These are phyloP conservation scores for Scedosporium dehoogii DNA, from an alignment of 2,329 filamentous ascomycete species.

Conservation along the genomic window DNA sequence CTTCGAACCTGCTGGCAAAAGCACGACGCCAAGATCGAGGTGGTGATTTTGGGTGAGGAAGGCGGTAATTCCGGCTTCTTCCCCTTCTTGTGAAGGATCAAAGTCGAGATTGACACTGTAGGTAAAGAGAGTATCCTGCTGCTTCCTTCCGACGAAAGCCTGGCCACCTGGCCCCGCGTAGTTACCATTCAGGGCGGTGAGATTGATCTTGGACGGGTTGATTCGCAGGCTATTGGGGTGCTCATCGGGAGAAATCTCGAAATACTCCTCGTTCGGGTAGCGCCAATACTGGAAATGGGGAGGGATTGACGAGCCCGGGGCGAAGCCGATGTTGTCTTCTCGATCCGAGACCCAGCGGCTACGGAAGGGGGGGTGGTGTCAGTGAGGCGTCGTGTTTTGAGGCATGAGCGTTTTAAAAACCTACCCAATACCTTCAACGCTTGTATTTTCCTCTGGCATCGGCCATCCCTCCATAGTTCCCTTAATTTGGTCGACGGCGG, in stretches of 20 bases:
- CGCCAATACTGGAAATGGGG: constrained; percentile 48
- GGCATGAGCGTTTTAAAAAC: not conserved
- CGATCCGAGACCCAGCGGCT: constrained; percentile 6
- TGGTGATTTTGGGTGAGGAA: constrained; percentile 47
- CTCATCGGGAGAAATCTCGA: constrained; percentile 30
- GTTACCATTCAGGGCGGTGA: constrained; percentile 31
- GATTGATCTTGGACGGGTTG: constrained; percentile 37
- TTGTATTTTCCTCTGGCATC: constrained; percentile 22
- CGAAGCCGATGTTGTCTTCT: constrained; percentile 22
- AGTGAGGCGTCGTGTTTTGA: not conserved
- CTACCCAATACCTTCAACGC: constrained; percentile 19
- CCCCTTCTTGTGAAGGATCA: constrained; percentile 22
- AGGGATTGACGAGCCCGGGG: constrained; percentile 31
- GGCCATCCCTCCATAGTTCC: constrained; percentile 25
- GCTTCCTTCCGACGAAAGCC: constrained; percentile 42
- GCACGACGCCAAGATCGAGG: constrained; percentile 32
- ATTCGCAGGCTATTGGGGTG: constrained; percentile 35
- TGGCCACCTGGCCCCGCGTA: constrained; percentile 31
- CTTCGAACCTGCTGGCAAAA: constrained; percentile 20
- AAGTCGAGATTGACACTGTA: constrained; percentile 38
- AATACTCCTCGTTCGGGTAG: constrained; percentile 35
- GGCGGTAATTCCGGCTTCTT: constrained; percentile 41
- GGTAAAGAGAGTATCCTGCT: constrained; percentile 44
- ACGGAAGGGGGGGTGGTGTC: not conserved
- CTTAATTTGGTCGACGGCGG: constrained; percentile 21